A percentile compares a stretch with the other conserved stretches of the same genome.
Conservation (phyloP, 179 eudicot genomes). For the Drosera spatulata region DNA sequence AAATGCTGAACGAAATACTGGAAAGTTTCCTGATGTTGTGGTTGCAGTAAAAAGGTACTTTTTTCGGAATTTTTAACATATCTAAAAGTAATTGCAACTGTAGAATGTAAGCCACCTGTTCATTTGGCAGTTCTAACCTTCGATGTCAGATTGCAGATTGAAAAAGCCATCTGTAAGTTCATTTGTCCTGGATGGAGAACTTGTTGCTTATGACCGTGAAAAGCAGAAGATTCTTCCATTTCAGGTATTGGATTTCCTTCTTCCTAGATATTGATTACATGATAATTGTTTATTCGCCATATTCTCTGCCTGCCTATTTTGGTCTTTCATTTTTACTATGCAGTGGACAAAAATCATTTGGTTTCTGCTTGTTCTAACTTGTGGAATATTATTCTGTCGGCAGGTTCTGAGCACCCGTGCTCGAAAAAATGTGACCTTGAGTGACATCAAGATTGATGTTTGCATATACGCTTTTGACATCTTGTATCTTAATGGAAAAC, state of each 20-base stretch:
- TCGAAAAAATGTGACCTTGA: constrained; percentile 78
- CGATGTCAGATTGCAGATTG: constrained; percentile 35
- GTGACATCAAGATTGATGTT: constrained; percentile 83
- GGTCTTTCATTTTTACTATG: too few species aligned
- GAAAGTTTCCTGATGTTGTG: constrained; percentile 90
- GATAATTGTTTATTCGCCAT: too few species aligned
- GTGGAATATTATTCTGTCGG: background rate
- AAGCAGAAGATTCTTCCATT: constrained; percentile 86
- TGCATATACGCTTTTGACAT: constrained; percentile 90
- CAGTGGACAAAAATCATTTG: background rate
- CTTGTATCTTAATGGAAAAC: constrained; percentile 66
- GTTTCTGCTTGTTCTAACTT: background rate
- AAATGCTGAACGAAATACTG: constrained; percentile 92
- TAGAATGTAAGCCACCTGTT: background rate
- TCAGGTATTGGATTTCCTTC: constrained; percentile 41
- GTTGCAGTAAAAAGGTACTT: constrained; percentile 52
- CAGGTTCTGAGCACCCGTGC: constrained; percentile 90
- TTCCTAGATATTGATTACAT: too few species aligned
- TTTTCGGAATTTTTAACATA: background rate
- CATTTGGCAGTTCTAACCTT: constrained; percentile 4
- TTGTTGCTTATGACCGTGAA: constrained; percentile 88
- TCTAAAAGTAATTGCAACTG: background rate
- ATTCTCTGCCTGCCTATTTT: too few species aligned
- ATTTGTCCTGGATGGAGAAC: constrained; percentile 88
- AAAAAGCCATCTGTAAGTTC: constrained; percentile 60